phyloP scores from a whole-genome alignment of 75 land plant species.

The Pinus albicaulis region DNA sequence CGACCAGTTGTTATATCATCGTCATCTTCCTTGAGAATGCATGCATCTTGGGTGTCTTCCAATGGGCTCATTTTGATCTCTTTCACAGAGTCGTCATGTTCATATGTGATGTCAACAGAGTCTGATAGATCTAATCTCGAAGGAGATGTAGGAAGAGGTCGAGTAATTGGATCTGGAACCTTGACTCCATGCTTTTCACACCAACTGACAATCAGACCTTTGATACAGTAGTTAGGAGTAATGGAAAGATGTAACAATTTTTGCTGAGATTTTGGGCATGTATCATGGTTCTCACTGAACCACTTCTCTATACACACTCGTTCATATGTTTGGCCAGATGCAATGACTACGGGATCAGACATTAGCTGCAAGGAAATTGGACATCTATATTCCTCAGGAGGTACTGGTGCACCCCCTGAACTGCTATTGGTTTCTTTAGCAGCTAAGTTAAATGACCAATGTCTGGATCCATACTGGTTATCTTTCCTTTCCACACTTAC shows the following conservation, averaged over 20 bases:
- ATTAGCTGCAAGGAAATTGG: constrained; percentile 82
- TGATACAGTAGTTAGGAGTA: constrained; percentile 71
- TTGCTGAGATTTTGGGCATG: constrained; percentile 75
- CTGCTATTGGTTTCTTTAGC: constrained; percentile 19
- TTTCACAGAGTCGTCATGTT: constrained; percentile 5
- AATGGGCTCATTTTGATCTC: constrained; percentile 1
- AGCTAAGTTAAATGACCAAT: not conserved
- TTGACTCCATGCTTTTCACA: constrained; percentile 47
- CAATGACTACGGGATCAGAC: constrained; percentile 92
- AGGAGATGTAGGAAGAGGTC: constrained; percentile 15
- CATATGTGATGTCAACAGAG: not conserved
- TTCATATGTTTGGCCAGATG: constrained; percentile 95
- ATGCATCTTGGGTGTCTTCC: not conserved
- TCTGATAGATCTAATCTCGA: not conserved
- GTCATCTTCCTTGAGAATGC: constrained; percentile 1
- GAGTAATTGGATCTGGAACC: constrained; percentile 34
- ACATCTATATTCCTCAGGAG: constrained; percentile 83
- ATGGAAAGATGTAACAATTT: constrained; percentile 51
- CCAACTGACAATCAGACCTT: constrained; percentile 76
- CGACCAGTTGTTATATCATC: constrained; percentile 11
- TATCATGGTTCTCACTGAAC: constrained; percentile 80
- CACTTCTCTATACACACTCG: constrained; percentile 80
- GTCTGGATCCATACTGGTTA: constrained; percentile 8
- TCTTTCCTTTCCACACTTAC: constrained; percentile 12
- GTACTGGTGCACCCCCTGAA: constrained; percentile 12